Base-by-base conservation (phyloP, 2,329 filamentous ascomycete genomes). In the Zymoseptoria brevis region DNA sequence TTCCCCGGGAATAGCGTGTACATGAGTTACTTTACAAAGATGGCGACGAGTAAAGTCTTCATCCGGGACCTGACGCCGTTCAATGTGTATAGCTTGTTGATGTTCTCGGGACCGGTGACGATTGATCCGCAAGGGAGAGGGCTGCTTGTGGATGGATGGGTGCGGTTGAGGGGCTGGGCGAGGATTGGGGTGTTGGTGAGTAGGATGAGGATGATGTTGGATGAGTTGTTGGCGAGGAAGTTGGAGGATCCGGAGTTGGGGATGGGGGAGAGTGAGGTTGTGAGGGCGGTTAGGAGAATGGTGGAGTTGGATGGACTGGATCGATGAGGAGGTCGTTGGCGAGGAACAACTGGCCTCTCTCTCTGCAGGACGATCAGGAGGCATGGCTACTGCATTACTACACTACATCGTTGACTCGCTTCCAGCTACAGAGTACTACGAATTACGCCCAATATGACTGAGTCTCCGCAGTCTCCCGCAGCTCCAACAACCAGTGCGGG, bases 31-130 rank as follows among this genome's bases (percentile, higher is more conserved):
- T 96, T 96, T 74, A 89, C 83, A 56, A 91, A 96, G 75, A 94
- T 97, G 76, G 86, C 88, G 3, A 97, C 92, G 0, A 88, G 84
- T 71, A 97, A 97, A 77, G 84, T 96, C 2, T 97, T 96, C 71
- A 85, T 97, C 22, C 81, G 93, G 21, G 93, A 97, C 69, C 75
- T 96, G 53, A 97, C 93, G 13, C 94, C 94, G 1, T 93, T 96
- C 74, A 96, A 96, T 69, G 86, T 88, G 0, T 97, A 93, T 72
- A 88, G 88, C 0, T 79, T 96, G 35, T 83, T 99, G 24, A 81
- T 99, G 59, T 97, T 99, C 74, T 88, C 87, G 0, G 94, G 94
- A 0, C 80, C 84, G 1, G 90, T 97, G 55, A 84, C 86, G 60
- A 83, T 97, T 2, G 94, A 97, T 75, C 96, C 91, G 0, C 78